A percentile compares a stretch with the other conserved stretches of the same genome.
These are phyloP conservation scores for Boletus patriciae DNA, from an alignment of 768 basidiomycete species.

Conservation along the genomic window DNA sequence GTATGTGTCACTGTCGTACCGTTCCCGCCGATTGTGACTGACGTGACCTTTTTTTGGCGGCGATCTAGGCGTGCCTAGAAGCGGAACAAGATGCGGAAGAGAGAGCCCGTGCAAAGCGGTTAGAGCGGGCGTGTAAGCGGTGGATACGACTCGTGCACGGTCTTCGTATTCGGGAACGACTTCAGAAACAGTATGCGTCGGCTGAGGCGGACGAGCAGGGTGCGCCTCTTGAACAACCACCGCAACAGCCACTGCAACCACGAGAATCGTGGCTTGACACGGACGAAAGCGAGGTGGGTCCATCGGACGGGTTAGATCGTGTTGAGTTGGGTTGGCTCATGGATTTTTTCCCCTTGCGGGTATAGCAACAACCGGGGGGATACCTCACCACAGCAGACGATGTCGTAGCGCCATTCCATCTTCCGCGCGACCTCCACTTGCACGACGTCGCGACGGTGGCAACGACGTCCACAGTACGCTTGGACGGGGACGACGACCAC, in stretches of 20 bases:
- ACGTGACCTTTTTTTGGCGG: slow-evolving; percentile 11
- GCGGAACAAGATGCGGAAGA: slow-evolving; percentile 75
- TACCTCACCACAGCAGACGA: slow-evolving; percentile 70
- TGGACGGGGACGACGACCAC: neutral
- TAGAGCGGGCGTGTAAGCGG: slow-evolving; percentile 79
- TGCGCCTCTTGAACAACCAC: slow-evolving; percentile 1
- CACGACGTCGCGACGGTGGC: slow-evolving; percentile 11
- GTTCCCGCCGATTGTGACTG: slow-evolving; percentile 7
- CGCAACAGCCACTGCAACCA: slow-evolving; percentile 12
- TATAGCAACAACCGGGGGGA: slow-evolving; percentile 42
- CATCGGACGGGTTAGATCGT: neutral
- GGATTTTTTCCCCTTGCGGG: neutral
- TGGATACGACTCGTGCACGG: slow-evolving; percentile 91
- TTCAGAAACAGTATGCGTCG: slow-evolving; percentile 73
- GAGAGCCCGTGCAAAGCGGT: slow-evolving; percentile 69
- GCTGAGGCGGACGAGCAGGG: neutral
- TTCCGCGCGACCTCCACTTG: slow-evolving; percentile 54
- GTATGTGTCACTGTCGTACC: slow-evolving; percentile 41
- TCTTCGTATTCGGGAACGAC: slow-evolving; percentile 77
- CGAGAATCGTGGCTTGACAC: slow-evolving; percentile 21
- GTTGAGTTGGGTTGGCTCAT: slow-evolving; percentile 21
- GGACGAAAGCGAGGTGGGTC: slow-evolving; percentile 25
- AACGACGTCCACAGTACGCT: slow-evolving; percentile 1
- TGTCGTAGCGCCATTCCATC: slow-evolving; percentile 68
- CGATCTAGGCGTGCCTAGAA: slow-evolving; percentile 77